Conservation (phyloP, 2,329 filamentous ascomycete genomes). For the Nectriaceae sp. region DNA sequence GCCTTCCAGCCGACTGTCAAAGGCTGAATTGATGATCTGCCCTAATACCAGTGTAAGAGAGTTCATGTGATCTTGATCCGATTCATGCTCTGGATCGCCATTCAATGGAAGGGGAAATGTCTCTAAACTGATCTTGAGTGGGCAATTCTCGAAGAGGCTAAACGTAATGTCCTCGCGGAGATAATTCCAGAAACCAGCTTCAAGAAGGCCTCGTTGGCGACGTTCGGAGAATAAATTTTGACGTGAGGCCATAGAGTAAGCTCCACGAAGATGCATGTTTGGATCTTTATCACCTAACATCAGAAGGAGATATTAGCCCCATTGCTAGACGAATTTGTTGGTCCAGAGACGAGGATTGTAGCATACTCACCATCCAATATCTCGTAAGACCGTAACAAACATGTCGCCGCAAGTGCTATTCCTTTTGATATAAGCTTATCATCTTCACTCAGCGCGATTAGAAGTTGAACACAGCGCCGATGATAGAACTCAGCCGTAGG, state of each 20-base stretch:
- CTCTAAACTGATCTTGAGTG: conserved; percentile 42
- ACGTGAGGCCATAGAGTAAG: conserved; percentile 44
- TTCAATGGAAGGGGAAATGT: conserved; percentile 18
- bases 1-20: too few relatives aligned
- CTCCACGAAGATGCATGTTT: conserved; percentile 48
- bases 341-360: too few relatives aligned
- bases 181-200: conserved; percentile 53
- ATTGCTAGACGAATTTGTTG: not conserved
- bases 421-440: conserved; percentile 36
- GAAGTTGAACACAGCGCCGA: conserved; percentile 37
- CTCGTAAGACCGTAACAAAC: conserved; percentile 50
- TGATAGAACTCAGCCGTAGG: conserved; percentile 42
- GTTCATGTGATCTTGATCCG: conserved; percentile 36
- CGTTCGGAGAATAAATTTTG: conserved; percentile 23
- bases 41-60: conserved; percentile 44
- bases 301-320: conserved; percentile 27
- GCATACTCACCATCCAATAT: conserved; percentile 47
- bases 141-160: conserved; percentile 46
- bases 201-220: conserved; percentile 31
- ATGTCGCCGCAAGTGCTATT: conserved; percentile 47
- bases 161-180: conserved; percentile 55
- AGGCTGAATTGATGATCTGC: conserved; percentile 42
- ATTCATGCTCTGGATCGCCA: conserved; percentile 22
- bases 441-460: conserved; percentile 39
- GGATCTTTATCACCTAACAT: conserved; percentile 42